Evolutionary conservation across 805 yeast species (phyloP).

Genomic region (Tetrapisispora arboricola): DNA sequence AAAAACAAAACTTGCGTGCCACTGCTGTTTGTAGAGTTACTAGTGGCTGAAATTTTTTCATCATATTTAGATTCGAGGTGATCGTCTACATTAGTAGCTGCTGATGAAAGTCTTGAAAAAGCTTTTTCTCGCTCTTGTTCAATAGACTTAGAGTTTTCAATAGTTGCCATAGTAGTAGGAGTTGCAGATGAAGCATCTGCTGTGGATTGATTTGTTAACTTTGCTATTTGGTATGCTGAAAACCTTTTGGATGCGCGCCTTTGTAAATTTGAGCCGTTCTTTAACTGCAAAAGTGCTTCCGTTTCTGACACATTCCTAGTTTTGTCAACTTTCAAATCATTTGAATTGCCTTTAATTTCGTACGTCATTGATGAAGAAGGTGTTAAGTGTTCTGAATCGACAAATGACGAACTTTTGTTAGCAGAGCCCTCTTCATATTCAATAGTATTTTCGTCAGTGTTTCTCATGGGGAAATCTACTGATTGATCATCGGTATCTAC

Average conservation of each 20-base stretch:
- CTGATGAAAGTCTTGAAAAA: background rate
- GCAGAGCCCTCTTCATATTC: background rate
- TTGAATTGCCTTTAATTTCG: constrained; percentile 6
- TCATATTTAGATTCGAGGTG: background rate
- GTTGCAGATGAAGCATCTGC: constrained; percentile 13
- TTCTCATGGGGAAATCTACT: background rate
- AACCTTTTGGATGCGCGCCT: constrained; percentile 90
- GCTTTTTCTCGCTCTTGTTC: background rate
- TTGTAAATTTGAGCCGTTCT: constrained; percentile 72
- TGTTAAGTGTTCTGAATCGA: background rate
- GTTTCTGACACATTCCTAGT: constrained; percentile 12
- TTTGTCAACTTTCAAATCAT: background rate
- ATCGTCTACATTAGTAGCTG: background rate
- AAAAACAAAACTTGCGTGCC: constrained; percentile 34
- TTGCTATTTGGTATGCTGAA: constrained; percentile 87
- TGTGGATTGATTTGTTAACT: constrained; percentile 42
- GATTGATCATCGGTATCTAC: background rate
- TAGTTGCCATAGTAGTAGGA: background rate
- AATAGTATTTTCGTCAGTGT: background rate
- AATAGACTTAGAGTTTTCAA: background rate
- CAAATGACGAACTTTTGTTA: background rate
- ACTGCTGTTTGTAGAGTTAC: background rate
- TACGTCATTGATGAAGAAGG: background rate
- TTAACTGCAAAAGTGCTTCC: constrained; percentile 68
- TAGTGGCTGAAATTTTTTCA: background rate